These are phyloP conservation scores for Epichloe scottii DNA, from an alignment of 2,329 filamentous ascomycete genomes.

Conservation along the genomic window DNA sequence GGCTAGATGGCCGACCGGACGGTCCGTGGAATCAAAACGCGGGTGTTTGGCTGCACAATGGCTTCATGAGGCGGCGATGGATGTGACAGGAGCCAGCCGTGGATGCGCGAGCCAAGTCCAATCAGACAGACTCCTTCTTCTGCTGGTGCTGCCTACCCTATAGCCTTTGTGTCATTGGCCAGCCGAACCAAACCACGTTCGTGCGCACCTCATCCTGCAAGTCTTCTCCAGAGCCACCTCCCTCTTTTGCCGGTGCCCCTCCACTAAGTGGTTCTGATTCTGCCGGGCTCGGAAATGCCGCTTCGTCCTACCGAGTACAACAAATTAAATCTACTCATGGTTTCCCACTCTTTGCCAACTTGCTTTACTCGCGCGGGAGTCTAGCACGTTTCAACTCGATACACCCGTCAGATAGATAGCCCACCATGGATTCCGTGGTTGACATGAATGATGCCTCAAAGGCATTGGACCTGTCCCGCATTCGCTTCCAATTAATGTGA, in stretches of 20 bases:
- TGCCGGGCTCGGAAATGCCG: neutral
- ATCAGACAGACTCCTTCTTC: neutral
- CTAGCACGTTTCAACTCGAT: neutral
- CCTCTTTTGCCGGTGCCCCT: constrained; percentile 13
- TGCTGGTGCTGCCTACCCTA: neutral
- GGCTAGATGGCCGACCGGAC: constrained; percentile 12
- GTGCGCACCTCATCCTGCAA: too few species aligned
- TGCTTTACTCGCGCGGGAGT: neutral
- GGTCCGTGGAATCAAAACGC: neutral
- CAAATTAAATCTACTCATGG: too few species aligned
- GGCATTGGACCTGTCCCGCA: constrained; percentile 80
- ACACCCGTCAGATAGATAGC: neutral
- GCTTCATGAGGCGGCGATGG: constrained; percentile 6
- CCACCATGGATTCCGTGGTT: constrained; percentile 74
- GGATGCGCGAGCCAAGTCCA: neutral
- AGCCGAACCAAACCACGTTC: too few species aligned
- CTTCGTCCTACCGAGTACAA: neutral
- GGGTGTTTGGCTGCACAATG: constrained; percentile 1
- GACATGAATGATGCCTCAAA: constrained; percentile 75
- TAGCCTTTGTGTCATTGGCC: neutral
- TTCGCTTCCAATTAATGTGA: constrained; percentile 88
- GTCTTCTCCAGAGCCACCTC: too few species aligned
- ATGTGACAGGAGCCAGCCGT: neutral
- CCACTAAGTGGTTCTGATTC: neutral
- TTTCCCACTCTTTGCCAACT: too few species aligned